A percentile compares a stretch with the other conserved stretches of the same genome.
Evolutionary conservation across 2,329 filamentous ascomycete genomes (phyloP).

Genomic region (Tolypocladium endophyticum): DNA sequence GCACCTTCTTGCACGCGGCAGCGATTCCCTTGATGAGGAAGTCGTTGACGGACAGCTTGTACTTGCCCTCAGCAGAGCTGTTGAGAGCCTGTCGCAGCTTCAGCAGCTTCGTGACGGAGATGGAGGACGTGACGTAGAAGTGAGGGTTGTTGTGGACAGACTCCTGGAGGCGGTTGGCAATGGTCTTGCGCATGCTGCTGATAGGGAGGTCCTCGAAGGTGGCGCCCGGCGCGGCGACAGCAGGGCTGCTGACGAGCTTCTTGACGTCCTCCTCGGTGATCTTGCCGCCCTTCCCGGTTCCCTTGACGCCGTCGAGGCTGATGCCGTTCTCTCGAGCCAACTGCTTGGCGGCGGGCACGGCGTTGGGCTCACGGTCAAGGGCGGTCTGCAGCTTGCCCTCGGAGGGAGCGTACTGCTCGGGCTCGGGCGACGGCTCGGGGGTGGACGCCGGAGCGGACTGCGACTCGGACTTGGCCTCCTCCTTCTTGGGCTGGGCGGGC

Average conservation of each 20-base stretch:
- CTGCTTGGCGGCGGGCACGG: conserved; percentile 64
- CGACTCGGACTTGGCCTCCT: conserved; percentile 53
- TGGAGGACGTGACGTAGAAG: conserved; percentile 87
- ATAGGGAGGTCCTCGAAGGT: conserved; percentile 76
- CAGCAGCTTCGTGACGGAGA: conserved; percentile 90
- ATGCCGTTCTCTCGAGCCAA: conserved; percentile 80
- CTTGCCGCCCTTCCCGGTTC: conserved; percentile 73
- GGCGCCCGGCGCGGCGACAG: conserved; percentile 46
- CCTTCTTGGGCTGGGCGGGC: conserved; percentile 51
- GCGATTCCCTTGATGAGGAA: conserved; percentile 96
- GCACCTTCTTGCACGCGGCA: conserved; percentile 83
- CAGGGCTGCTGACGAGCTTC: conserved; percentile 58
- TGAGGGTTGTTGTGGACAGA: conserved; percentile 92
- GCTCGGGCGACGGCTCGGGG: conserved; percentile 33
- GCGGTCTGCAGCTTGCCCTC: conserved; percentile 71
- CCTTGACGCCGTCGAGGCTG: conserved; percentile 69
- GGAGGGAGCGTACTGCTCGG: conserved; percentile 62
- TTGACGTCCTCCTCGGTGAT: conserved; percentile 91
- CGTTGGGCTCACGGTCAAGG: conserved; percentile 71
- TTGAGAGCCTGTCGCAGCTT: conserved; percentile 95
- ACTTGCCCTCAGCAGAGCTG: conserved; percentile 76
- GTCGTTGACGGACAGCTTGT: conserved; percentile 99
- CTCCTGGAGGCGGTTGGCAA: conserved; percentile 79
- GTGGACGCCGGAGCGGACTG: conserved; percentile 41
- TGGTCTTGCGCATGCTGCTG: conserved; percentile 94